Base-by-base conservation (phyloP, 768 basidiomycete species). In the Calocera viscosa region DNA sequence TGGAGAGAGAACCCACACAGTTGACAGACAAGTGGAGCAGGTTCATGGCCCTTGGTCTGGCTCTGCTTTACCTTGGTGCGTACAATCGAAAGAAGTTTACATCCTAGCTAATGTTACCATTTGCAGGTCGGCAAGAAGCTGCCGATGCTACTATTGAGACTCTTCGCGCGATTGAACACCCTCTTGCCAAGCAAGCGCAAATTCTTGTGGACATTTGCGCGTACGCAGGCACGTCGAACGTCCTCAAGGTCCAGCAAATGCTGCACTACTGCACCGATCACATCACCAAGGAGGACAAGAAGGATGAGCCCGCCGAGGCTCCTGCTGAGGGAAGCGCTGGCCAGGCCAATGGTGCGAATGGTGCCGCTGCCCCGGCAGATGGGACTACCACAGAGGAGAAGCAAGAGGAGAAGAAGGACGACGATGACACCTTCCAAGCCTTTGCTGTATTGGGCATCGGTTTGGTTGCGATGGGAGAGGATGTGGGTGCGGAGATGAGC, bases 401-500 rank as follows among this genome's bases (percentile, higher is more conserved):
- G 32, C 63, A 63, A 32, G 68, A 78, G 79, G 65, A 69, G 17
- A 64, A 43, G 24, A 67, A 69, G 26, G 69, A 70, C 22, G 67
- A 70, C 14, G 86, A 91, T 68, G 90, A 92, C 70, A 87, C 87
- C 33, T 91, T 90, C 82, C 91, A 97, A 75, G 84, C 91, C 0
- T 89, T 97, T 69, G 91, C 95, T 17, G 93, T 95, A 33, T 81
- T 98, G 66, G 96, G 93, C 30, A 91, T 99, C 72, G 87, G 95
- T 0, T 77, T 98, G 67, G 90, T 98, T 49, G 87, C 96, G 2
- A 97, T 98, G 94, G 96, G 96, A 22, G 96, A 99, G 77, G 95
- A 98, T 26, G 86, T 97, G 63, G 96, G 96, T 63, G 87, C 94
- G 1, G 92, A 98, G 76, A 98, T 99, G 96, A 87, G 90, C n/a